Evolutionary conservation across 2,329 filamentous ascomycete genomes (phyloP), one percentile per base, ranked within the genome.

Genomic region (Sporothrix dimorphospora): DNA sequence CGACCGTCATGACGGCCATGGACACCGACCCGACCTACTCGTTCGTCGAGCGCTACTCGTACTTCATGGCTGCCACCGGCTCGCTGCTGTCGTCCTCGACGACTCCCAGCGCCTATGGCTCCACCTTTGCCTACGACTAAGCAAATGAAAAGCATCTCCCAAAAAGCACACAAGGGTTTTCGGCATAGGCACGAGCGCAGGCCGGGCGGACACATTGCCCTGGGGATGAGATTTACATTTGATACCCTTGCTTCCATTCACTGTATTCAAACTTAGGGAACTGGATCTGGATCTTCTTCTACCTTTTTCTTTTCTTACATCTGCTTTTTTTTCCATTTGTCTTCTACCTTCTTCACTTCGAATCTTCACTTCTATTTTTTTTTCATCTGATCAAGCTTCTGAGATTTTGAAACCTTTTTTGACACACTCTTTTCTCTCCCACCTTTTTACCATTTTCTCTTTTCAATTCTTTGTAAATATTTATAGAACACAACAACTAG

Each of bases 41-140:
- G 69, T 88, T 85, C 78, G 83, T 89, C 61, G 80, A 86, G 76
- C 84, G 83, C 73, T 89, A 89, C 81, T 83, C 87, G 30, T 89
- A 87, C 83, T 89, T 88, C 80, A 86, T 85, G 83, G 84, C 84
- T 24, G 76, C 77, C 57, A 77, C 81, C 24, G 82, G 81, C 75
- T 78, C 79, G 70, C 81, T 87, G 75, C 80, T 88, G 79, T 72
- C 78, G 63, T 81, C 80, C 42, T 68, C 77, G 61, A 80, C 78
- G 34, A 42, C 78, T n/a, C 80, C 86, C 30, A 87, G 82, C 82
- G 73, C 74, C 27, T 83, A 82, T 74, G 87, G 87, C 77, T 78
- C 83, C 76, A 82, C 82, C 72, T 89, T 86, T 76, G 86, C 85
- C 75, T 82, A 81, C 45, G 30, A 72, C 27, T 75, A 75, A 71